These are phyloP conservation scores for Pleurotus giganteus DNA, from an alignment of 768 basidiomycete genomes.

Conservation along the genomic window DNA sequence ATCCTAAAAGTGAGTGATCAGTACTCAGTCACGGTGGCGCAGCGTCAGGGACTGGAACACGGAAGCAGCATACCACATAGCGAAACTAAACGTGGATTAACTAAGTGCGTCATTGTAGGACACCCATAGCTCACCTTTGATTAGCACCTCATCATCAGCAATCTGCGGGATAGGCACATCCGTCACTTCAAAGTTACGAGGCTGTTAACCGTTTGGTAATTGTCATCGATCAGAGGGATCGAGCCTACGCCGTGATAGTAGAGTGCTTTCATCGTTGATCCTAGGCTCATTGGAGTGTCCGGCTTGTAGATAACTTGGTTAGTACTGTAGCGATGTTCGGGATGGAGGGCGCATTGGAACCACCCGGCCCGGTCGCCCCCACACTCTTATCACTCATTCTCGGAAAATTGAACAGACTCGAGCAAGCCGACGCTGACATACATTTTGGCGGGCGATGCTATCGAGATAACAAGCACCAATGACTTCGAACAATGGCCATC, in stretches of 20 bases:
- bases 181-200: slow-evolving; percentile 51
- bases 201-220: slow-evolving; percentile 24
- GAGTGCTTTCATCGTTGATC: slow-evolving; percentile 43
- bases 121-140: slow-evolving; percentile 42
- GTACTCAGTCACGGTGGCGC: background rate
- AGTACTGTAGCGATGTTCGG: too few relatives aligned
- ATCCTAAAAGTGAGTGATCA: background rate
- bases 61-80: slow-evolving; percentile 1
- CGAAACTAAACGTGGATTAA: slow-evolving; percentile 2
- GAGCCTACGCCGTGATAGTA: slow-evolving; percentile 40
- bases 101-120: background rate
- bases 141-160: slow-evolving; percentile 52
- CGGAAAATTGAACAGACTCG: too few relatives aligned
- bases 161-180: slow-evolving; percentile 51
- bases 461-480: too few relatives aligned
- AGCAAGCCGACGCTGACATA: too few relatives aligned
- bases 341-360: too few relatives aligned
- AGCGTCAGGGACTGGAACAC: background rate
- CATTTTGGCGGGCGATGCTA: too few relatives aligned
- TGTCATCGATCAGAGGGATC: background rate
- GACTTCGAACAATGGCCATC: too few relatives aligned
- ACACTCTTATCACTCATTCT: too few relatives aligned
- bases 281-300: too few relatives aligned
- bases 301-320: too few relatives aligned
- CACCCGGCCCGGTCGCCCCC: too few relatives aligned